Base-by-base conservation (phyloP, 495 filamentous ascomycete species). In the Halenospora varia region DNA sequence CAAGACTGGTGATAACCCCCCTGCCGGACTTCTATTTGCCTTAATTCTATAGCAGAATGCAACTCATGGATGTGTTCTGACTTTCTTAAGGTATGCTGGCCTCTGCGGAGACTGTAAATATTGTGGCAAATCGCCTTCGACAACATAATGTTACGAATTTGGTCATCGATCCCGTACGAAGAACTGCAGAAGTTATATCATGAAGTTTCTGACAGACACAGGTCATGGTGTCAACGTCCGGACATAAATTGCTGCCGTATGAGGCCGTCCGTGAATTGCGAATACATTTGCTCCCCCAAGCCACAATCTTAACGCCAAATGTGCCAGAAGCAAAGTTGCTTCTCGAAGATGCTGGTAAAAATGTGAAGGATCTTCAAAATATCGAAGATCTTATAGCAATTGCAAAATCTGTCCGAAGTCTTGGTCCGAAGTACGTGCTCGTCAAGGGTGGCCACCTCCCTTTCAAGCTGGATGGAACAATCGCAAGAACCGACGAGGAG, bases 401-500 rank as follows among this genome's bases (percentile, higher is more conserved):
- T n/a, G 91, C 90, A 13, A 81, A 77, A 64, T 70, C 75, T 26
- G 69, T 97, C 0, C 80, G 83, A 35, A 60, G 65, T 4, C 73
- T 95, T 17, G 94, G 93, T 0, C 83, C 90, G 0, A 81, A 83
- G 57, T 88, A 87, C 69, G 87, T 96, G 15, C 77, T 97, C 1
- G 73, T 98, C 22, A 98, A 98, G 71, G 94, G 94, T 26, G 94
- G 94, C 1, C 94, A 98, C 75, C 68, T 87, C n/a, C 91, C 94
- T 8, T 77, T 96, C 49, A 85, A 77, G 3, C 81, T 79, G 57
- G 81, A 87, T 15, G 75, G 77, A 3, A 70, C 71, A 23, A 73
- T 75, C 1, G 82, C 88, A 0, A 72, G 71, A 42, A 71, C 69
- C 17, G 72, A 80, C 2, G 75, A 73, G 20, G 86, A 92, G 25